These are phyloP conservation scores for Dryas alaskensis DNA, from an alignment of 306 rosid genomes.

Conservation along the genomic window DNA sequence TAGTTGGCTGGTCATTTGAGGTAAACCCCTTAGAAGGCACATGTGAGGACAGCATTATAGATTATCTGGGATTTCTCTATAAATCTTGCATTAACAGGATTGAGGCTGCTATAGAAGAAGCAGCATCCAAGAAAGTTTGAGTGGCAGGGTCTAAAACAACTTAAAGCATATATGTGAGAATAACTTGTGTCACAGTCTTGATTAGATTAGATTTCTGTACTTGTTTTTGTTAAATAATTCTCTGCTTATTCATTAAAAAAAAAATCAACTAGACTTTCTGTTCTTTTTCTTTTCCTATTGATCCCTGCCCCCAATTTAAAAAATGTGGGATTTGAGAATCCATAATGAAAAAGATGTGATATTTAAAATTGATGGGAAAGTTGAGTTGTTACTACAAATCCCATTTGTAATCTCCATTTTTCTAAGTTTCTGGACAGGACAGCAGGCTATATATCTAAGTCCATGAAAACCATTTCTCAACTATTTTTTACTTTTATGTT, in stretches of 20 bases:
- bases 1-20: slow-evolving; percentile 70
- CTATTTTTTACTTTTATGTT: slow-evolving; percentile 7
- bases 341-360: slow-evolving; percentile 34
- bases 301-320: neutral
- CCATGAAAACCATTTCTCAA: slow-evolving; percentile 41
- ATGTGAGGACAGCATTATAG: slow-evolving; percentile 52
- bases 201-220: neutral
- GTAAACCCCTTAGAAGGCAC: slow-evolving; percentile 49
- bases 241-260: neutral
- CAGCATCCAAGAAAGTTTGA: slow-evolving; percentile 21
- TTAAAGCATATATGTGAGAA: too few species aligned
- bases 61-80: slow-evolving; percentile 66
- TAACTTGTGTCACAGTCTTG: too few species aligned
- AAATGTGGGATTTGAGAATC: neutral
- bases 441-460: slow-evolving; percentile 15
- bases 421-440: slow-evolving; percentile 20
- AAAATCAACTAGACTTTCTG: neutral
- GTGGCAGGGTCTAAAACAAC: neutral
- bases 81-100: slow-evolving; percentile 74
- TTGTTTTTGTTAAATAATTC: neutral
- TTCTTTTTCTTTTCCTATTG: neutral
- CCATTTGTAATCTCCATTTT: neutral
- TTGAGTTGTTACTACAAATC: slow-evolving; percentile 30
- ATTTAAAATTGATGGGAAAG: slow-evolving; percentile 34
- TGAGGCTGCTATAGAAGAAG: slow-evolving; percentile 58